These are phyloP conservation scores for Cercophora samala DNA, from an alignment of 495 filamentous ascomycete genomes.

Conservation along the genomic window DNA sequence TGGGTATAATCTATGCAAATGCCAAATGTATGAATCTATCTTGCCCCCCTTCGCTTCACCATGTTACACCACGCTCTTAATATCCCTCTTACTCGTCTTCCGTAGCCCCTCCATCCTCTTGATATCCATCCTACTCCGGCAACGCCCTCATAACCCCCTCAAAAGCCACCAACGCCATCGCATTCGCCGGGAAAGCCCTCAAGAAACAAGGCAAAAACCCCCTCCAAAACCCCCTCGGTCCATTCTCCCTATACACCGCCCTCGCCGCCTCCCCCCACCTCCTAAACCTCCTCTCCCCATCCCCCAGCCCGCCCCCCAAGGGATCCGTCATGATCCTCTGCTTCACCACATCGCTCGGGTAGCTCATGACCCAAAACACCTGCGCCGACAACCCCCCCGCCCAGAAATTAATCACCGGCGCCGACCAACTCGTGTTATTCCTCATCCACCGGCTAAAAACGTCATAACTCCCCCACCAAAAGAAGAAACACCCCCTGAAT, in stretches of 20 bases:
- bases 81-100: neutral
- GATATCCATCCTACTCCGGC: slow-evolving; percentile 42
- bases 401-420: slow-evolving; percentile 91
- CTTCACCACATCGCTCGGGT: slow-evolving; percentile 94
- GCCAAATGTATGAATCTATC: neutral
- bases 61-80: neutral
- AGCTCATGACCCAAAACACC: slow-evolving; percentile 87
- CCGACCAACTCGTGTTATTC: slow-evolving; percentile 64
- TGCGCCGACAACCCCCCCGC: slow-evolving; percentile 89
- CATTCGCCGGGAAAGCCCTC: slow-evolving; percentile 94
- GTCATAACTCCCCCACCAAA: slow-evolving; percentile 95
- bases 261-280: slow-evolving; percentile 78
- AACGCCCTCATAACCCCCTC: slow-evolving; percentile 85
- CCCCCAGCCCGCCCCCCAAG: slow-evolving; percentile 64
- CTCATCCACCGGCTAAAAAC: slow-evolving; percentile 66
- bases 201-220: slow-evolving; percentile 92
- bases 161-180: slow-evolving; percentile 87
- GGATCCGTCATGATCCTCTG: slow-evolving; percentile 97
- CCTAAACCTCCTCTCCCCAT: slow-evolving; percentile 65
- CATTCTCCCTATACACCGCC: slow-evolving; percentile 70
- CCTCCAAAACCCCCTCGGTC: slow-evolving; percentile 81
- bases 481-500: slow-evolving; percentile 93
- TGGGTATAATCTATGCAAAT: neutral
- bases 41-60: neutral
- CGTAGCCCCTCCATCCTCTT: neutral